Evolutionary conservation across 169 alveolate species (phyloP), one percentile per base, ranked within the genome.

Genomic region (Babesia bovis): DNA sequence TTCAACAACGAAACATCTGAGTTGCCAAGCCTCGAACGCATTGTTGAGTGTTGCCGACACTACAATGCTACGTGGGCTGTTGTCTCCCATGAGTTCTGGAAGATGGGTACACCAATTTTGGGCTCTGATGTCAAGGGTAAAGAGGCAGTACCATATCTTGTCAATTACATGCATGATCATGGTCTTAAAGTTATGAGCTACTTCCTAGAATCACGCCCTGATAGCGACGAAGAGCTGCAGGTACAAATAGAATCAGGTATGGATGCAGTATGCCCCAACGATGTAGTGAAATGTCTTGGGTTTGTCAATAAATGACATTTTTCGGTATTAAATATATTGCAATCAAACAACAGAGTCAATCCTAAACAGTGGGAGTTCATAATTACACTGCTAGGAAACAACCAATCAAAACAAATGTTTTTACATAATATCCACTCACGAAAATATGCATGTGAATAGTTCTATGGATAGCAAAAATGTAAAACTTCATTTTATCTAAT

Each of bases 231-330:
- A 19, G 71, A 77, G 38, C 3, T 66, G 6, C n/a, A 53, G 6
- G 23, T 44, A 26, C 76, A 77, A 21, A 17, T 66, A 19, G 74
- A 57, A 3, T 28, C 52, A 1, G 63, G 55, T n/a, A 73, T 77
- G 4, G 85, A 77, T 19, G 67, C 53, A 33, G 47, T 77, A 5
- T 77, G 85, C 41, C 73, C 81, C 7, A 77, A 77, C 38, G 81
- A 63, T 68, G 82, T 77, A 3, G 53, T 66, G 19, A 35, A n/a
- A 26, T 50, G 65, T 10, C 35, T 66, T 19, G 36, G 38, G 2
- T 7, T 53, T 0, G 21, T 47, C 3, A 4, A 38, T 1, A 41
- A 60, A 28, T n/a, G 45, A 38, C 45, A 13, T 38, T 38, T 7
- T 38, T 13, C 45, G n/a, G 13, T n/a, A n/a, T n/a, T n/a, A n/a